Base-by-base conservation (phyloP, 805 yeast species). In the Myxozyma monticola region DNA sequence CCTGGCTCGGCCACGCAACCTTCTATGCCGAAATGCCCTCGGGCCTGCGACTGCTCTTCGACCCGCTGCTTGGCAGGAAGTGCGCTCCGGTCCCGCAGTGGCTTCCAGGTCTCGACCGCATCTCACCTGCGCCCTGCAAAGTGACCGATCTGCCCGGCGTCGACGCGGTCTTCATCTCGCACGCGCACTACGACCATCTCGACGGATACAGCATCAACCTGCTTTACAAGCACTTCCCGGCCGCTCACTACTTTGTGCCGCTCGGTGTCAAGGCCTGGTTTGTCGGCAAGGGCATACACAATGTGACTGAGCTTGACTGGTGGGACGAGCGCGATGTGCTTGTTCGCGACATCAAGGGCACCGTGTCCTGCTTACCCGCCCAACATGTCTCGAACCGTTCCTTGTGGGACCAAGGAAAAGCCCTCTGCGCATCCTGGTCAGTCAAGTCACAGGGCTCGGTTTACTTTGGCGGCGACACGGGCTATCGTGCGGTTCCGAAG, bases 231-330 rank as follows among this genome's bases (percentile, higher is more conserved):
- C 22, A n/a, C 5, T 41, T 37, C 14, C 51, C 57, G 2, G 37
- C 34, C n/a, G 48, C 37, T 3, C 34, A 47, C 35, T 50, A 37
- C 33, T 42, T 90, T 9, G 95, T 89, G 0, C 97, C 98, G 0
- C 61, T 78, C 17, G 97, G 97, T 0, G 73, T 90, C 45, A 76
- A 79, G 49, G 71, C 71, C 59, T 80, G 75, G 51, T 70, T 90
- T 59, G 76, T 73, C 0, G 69, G 77, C 22, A 70, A 74, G 39
- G 88, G 90, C 0, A 74, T 85, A 2, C 65, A 71, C 20, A 79
- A 80, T 46, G 77, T 80, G 7, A 72, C 82, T 1, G 97, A 90
- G 64, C 74, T 91, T 79, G 83, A 85, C 60, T 90, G 97, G 97
- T 90, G 98, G 98, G 89, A 88, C 43, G 70, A 76, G 26, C 45